Conservation (phyloP, 2,329 filamentous ascomycete genomes). For the Macrophomina tecta region DNA sequence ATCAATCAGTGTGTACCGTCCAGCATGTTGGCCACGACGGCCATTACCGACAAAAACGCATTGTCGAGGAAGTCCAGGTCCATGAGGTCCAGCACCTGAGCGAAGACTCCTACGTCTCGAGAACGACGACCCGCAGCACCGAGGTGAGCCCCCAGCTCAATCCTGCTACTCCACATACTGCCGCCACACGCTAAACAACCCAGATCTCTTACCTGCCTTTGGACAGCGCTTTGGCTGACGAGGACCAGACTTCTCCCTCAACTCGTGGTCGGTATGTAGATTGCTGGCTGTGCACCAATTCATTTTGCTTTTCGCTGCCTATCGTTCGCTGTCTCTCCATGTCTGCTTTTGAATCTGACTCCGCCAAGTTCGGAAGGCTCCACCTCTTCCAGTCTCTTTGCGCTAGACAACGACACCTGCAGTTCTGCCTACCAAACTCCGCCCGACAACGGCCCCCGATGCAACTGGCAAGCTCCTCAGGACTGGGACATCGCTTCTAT, state of each 20-base stretch:
- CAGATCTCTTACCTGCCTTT: background rate
- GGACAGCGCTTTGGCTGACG: slow-evolving; percentile 3
- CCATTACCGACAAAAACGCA: background rate
- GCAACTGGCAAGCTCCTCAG: slow-evolving; percentile 38
- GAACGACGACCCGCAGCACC: slow-evolving; percentile 35
- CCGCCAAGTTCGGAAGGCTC: slow-evolving; percentile 19
- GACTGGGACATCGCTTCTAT: slow-evolving; percentile 41
- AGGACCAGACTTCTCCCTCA: slow-evolving; percentile 21
- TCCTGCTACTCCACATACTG: background rate
- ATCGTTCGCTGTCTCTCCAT: background rate
- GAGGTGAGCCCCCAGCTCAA: slow-evolving; percentile 31
- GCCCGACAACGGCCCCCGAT: background rate
- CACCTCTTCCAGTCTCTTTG: background rate
- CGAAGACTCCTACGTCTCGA: slow-evolving; percentile 37
- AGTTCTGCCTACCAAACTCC: background rate
- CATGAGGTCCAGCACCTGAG: slow-evolving; percentile 36
- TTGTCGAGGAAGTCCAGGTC: slow-evolving; percentile 30
- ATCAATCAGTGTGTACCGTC: slow-evolving; percentile 5
- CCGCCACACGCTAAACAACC: background rate
- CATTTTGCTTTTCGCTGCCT: background rate
- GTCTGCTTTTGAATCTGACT: background rate
- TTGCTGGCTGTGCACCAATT: slow-evolving; percentile 1
- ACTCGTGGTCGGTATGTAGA: slow-evolving; percentile 17
- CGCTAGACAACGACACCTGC: slow-evolving; percentile 1
- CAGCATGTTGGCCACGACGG: background rate